phyloP scores from a whole-genome alignment of 768 basidiomycete species.

The Russula sp. region DNA sequence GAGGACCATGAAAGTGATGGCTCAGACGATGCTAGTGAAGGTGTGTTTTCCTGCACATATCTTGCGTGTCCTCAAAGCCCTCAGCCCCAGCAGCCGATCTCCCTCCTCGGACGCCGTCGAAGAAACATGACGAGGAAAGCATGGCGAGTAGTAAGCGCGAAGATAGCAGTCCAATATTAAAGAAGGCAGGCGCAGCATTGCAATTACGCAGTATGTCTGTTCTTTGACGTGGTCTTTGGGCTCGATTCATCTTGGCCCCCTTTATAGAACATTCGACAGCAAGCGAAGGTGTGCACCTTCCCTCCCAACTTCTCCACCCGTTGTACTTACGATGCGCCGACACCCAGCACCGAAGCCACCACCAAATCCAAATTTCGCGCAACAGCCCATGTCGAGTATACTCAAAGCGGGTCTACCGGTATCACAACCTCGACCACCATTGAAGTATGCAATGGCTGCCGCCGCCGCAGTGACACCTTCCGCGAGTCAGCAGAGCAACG shows the following conservation, averaged over 20 bases:
- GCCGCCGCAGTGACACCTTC: constrained; percentile 50
- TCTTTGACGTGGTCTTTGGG: constrained; percentile 1
- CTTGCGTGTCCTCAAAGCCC: constrained; percentile 3
- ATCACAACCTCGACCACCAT: constrained; percentile 61
- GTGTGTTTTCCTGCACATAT: constrained; percentile 32
- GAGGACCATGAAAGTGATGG: constrained; percentile 78
- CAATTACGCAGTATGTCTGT: constrained; percentile 64
- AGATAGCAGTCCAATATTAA: constrained; percentile 65
- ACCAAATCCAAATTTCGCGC: constrained; percentile 73
- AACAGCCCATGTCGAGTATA: constrained; percentile 71
- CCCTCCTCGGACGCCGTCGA: constrained; percentile 57
- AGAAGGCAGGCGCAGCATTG: constrained; percentile 61
- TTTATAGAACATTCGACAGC: constrained; percentile 57
- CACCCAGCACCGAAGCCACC: constrained; percentile 57
- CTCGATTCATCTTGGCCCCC: constrained; percentile 22
- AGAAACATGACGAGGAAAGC: constrained; percentile 79
- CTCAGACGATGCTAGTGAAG: constrained; percentile 69
- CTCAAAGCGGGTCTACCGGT: constrained; percentile 66
- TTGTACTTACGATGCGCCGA: constrained; percentile 6
- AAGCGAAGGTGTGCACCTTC: constrained; percentile 46
- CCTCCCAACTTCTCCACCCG: background rate
- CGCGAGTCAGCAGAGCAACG: constrained; percentile 32
- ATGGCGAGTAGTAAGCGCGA: constrained; percentile 67
- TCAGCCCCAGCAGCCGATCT: constrained; percentile 39
- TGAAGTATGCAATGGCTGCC: constrained; percentile 89